Evolutionary conservation across 352 stramenopile species (phyloP).

Genomic region (Pythium dissimile): DNA sequence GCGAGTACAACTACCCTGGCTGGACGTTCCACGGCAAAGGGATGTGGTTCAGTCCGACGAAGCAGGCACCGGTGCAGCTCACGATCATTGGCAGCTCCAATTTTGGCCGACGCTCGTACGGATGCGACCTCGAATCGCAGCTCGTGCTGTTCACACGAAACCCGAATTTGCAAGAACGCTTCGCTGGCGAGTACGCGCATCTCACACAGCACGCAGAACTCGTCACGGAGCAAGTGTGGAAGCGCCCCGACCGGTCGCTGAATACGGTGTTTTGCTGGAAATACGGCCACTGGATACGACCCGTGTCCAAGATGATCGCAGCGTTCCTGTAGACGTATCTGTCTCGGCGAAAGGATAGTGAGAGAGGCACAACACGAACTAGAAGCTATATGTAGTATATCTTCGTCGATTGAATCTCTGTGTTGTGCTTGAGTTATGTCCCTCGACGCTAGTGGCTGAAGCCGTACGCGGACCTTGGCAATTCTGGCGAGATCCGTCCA

Average conservation of each 20-base stretch:
- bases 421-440: too few species aligned
- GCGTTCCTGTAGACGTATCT: slow-evolving; percentile 53
- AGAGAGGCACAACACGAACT: not conserved
- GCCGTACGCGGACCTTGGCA: too few species aligned
- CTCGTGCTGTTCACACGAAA: slow-evolving; percentile 61
- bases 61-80: slow-evolving; percentile 26
- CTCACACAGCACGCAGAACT: slow-evolving; percentile 43
- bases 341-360: too few species aligned
- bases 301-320: slow-evolving; percentile 59
- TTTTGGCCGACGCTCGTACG: slow-evolving; percentile 75
- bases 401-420: too few species aligned
- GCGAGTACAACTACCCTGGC: slow-evolving; percentile 56
- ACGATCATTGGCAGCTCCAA: slow-evolving; percentile 78
- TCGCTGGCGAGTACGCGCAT: slow-evolving; percentile 52
- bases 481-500: too few species aligned
- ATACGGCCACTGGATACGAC: slow-evolving; percentile 71
- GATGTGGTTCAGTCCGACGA: slow-evolving; percentile 66
- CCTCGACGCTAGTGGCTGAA: too few species aligned
- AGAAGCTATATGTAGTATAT: too few species aligned
- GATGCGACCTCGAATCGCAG: slow-evolving; percentile 73
- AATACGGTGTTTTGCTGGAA: slow-evolving; percentile 70
- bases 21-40: slow-evolving; percentile 87
- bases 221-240: slow-evolving; percentile 64
- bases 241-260: slow-evolving; percentile 48
- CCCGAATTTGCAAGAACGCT: slow-evolving; percentile 36